phyloP scores from a whole-genome alignment of 1,284 basidiomycete genomes.

The Cutaneotrichosporon sp. region DNA sequence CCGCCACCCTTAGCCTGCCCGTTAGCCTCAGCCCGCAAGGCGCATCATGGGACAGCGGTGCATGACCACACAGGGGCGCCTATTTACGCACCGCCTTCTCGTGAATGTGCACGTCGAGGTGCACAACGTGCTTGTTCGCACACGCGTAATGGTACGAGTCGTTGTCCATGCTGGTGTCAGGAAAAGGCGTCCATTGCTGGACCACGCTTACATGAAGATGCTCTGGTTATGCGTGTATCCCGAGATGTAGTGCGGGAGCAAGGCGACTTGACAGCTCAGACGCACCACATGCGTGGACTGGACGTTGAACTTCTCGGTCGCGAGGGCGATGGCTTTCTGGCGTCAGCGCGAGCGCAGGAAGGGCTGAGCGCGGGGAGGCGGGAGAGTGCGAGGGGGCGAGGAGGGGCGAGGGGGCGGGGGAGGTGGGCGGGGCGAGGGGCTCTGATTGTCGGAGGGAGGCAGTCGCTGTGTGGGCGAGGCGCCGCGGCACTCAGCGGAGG shows the following conservation, averaged over 20 bases:
- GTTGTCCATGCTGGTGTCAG: constrained; percentile 38
- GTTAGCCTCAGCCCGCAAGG: neutral
- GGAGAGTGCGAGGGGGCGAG: neutral
- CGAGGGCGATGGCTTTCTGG: constrained; percentile 44
- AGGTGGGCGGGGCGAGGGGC: no score
- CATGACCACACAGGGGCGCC: no score
- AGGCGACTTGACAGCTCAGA: constrained; percentile 29
- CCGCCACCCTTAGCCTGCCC: neutral
- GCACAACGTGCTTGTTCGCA: constrained; percentile 45
- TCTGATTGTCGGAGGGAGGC: no score
- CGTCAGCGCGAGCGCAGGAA: no score
- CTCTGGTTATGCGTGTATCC: constrained; percentile 28
- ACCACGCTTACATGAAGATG: constrained; percentile 42
- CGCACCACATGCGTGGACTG: constrained; percentile 39
- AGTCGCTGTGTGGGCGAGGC: no score
- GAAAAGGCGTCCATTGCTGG: no score
- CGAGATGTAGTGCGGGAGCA: constrained; percentile 33
- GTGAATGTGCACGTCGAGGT: constrained; percentile 39
- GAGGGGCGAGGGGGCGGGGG: neutral
- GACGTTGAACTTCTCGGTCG: constrained; percentile 38
- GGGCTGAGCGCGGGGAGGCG: no score
- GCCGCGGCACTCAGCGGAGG: no score
- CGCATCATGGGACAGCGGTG: no score
- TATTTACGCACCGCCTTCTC: constrained; percentile 40
- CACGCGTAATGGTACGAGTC: constrained; percentile 50